A percentile compares a stretch with the other conserved stretches of the same genome.
Conservation (phyloP, 306 rosid species). For the Cotoneaster glaucophyllus region DNA sequence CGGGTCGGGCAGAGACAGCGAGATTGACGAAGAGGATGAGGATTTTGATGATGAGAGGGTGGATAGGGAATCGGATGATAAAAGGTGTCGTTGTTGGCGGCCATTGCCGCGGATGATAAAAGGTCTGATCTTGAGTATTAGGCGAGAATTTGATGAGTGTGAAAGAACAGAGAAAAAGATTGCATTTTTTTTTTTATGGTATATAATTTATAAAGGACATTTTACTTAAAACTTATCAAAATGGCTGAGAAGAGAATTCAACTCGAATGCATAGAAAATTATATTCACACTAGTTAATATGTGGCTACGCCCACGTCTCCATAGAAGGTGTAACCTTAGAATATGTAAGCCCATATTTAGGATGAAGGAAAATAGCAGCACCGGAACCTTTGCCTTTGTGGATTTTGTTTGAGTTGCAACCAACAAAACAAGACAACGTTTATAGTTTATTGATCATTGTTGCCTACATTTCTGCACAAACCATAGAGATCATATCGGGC, state of each 20-base stretch:
- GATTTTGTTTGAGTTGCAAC: not conserved
- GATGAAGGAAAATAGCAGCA: not conserved
- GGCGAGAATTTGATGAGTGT: constrained; percentile 27
- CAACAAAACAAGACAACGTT: not conserved
- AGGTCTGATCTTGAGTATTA: constrained; percentile 64
- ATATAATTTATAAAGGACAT: too few relatives aligned
- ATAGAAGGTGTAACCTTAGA: not conserved
- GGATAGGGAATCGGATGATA: not conserved
- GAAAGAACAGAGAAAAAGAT: not conserved
- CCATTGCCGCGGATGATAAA: constrained; percentile 64
- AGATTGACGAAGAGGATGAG: not conserved
- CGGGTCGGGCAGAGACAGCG: constrained; percentile 27
- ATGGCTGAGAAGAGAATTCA: too few relatives aligned
- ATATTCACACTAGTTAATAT: not conserved
- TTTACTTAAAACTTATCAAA: not conserved
- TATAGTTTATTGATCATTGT: not conserved
- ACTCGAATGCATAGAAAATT: too few relatives aligned
- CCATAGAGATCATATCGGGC: not conserved
- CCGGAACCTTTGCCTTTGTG: not conserved
- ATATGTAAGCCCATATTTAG: not conserved
- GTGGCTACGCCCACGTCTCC: not conserved
- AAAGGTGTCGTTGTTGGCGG: constrained; percentile 33
- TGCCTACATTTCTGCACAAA: not conserved
- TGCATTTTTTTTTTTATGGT: not conserved
- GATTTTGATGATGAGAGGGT: constrained; percentile 5